These are phyloP conservation scores for Scheffersomyces segobiensis DNA, from an alignment of 1,139 yeast species.

Conservation along the genomic window DNA sequence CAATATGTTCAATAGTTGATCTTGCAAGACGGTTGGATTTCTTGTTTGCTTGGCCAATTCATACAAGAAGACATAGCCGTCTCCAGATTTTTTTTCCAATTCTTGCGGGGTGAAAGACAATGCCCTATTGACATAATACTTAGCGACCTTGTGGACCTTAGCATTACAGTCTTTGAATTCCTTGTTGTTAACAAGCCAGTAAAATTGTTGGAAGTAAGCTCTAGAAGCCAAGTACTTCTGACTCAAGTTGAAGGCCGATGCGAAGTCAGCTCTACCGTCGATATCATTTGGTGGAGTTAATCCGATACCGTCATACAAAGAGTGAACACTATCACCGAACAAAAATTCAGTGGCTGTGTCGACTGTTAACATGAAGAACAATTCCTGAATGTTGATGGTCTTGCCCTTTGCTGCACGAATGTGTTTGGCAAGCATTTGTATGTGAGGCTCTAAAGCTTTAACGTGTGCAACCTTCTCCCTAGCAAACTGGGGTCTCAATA, in stretches of 20 bases:
- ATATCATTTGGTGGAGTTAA: conserved; percentile 18
- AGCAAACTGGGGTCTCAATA: conserved; percentile 17
- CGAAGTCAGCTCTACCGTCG: conserved; percentile 38
- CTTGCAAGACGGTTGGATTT: conserved; percentile 25
- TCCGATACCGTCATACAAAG: conserved; percentile 28
- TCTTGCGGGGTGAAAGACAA: conserved; percentile 15
- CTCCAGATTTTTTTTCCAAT: conserved; percentile 19
- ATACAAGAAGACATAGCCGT: conserved; percentile 27
- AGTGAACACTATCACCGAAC: conserved; percentile 51
- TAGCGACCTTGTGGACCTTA: conserved; percentile 33
- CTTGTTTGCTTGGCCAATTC: conserved; percentile 30
- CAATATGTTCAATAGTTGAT: conserved; percentile 31
- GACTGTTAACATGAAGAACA: conserved; percentile 48
- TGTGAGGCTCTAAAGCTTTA: conserved; percentile 14
- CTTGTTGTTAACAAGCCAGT: conserved; percentile 30
- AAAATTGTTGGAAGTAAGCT: conserved; percentile 34
- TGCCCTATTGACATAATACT: conserved; percentile 29
- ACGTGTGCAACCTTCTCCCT: conserved; percentile 17
- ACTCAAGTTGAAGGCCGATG: conserved; percentile 41
- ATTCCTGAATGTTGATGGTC: conserved; percentile 43
- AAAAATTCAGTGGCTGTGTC: conserved; percentile 57
- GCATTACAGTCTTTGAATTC: conserved; percentile 30
- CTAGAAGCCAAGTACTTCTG: conserved; percentile 40
- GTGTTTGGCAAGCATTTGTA: conserved; percentile 8
- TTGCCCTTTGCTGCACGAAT: conserved; percentile 5